Evolutionary conservation across 192 early-diverging fungal genomes (phyloP).

Genomic region (Coemansia sp.): DNA sequence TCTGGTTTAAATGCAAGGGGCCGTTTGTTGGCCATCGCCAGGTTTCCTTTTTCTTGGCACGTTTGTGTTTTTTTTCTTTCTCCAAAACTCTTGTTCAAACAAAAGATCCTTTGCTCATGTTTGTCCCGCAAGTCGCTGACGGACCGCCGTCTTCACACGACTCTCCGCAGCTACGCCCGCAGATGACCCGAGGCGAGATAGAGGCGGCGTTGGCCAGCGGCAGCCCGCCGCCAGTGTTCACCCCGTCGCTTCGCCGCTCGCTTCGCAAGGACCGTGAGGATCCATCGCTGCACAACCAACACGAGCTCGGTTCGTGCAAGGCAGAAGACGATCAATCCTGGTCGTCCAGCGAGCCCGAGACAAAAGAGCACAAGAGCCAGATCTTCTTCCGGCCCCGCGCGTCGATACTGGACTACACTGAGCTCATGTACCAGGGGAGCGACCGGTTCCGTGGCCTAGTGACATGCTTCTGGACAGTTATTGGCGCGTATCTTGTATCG

Average conservation of each 20-base stretch:
- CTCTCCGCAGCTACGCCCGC: constrained; percentile 28
- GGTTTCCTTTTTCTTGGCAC: neutral
- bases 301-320: neutral
- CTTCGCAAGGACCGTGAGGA: constrained; percentile 27
- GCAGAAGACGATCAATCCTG: neutral
- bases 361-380: constrained; percentile 5
- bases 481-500: constrained; percentile 45
- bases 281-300: neutral
- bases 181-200: constrained; percentile 26
- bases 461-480: constrained; percentile 53
- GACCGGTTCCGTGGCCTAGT: constrained; percentile 45
- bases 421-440: constrained; percentile 52
- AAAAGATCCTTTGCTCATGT: constrained; percentile 16
- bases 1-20: neutral
- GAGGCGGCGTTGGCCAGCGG: constrained; percentile 19
- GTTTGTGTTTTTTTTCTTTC: neutral
- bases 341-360: neutral
- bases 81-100: neutral
- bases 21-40: neutral
- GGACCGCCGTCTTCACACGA: constrained; percentile 37
- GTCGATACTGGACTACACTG: constrained; percentile 53
- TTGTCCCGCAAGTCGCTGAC: constrained; percentile 29
- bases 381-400: constrained; percentile 33
- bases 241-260: constrained; percentile 28
- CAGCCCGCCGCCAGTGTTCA: constrained; percentile 23